Base-by-base conservation (phyloP, 2,329 filamentous ascomycete species). In the Xylariaceae sp. region DNA sequence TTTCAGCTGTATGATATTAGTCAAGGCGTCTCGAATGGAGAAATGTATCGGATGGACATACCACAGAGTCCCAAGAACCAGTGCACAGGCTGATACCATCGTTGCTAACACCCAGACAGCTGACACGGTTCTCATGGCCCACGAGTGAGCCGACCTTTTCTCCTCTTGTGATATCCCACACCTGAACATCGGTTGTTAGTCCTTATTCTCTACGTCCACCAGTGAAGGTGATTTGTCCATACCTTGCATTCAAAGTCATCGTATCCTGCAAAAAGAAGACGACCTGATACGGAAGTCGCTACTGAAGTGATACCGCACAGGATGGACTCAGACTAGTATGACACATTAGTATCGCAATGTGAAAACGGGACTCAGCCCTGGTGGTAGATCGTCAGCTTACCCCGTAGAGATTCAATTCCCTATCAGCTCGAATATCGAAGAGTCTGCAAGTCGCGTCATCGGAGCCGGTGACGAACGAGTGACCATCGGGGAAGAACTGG, bases 181-280 rank as follows among this genome's bases (percentile, higher is more conserved):
- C 94, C 92, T 97, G 56, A 11, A 55, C 19, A 6, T 38, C 6
- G 42, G n/a, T 1, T 15, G 39, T 61, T 46, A 61, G 51, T 45
- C 47, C 43, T 31, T 51, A 19, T 36, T 45, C 33, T 1, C 30
- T 18, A 19, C 22, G 10, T 22, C 40, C 59, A 48, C 65, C 12
- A 17, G 10, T 2, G 11, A 17, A 17, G n/a, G 12, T 12, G n/a
- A 36, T 36, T 36, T 9, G 52, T 15, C 36, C 83, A 65, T 76
- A 96, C 92, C 87, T 97, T 99, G 91, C 94, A 99, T 74, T 99
- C 94, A 65, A 96, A 99, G 68, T 99, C 94, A 66, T 99, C 94
- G 66, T 99, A 99, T 60, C 94, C 94, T 48, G 94, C 94, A 69
- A 99, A 99, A 38, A 99, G 77, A 64, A 99, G 77, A 68, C 94